Evolutionary conservation across 148 eudicot genomes (phyloP).

Genomic region (Spergularia marina): DNA sequence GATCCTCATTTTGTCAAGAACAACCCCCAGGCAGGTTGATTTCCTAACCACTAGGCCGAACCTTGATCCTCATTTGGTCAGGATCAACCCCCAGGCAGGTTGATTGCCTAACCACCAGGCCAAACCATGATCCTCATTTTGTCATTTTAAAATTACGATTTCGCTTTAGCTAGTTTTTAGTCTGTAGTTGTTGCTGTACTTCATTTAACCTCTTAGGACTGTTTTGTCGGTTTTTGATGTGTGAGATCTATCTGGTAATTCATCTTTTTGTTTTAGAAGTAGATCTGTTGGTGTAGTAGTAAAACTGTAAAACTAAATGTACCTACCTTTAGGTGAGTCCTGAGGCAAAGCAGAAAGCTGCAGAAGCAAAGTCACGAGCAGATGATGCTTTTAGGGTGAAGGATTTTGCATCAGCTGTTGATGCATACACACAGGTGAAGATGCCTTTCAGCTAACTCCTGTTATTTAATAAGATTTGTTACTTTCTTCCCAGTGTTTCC

Average conservation of each 20-base stretch:
- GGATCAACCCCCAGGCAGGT: too few relatives aligned
- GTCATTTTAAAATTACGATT: neutral
- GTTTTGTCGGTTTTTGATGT: neutral
- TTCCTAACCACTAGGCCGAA: too few relatives aligned
- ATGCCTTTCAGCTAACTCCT: neutral
- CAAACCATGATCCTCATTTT: too few relatives aligned
- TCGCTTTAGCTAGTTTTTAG: neutral
- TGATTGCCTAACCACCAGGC: too few relatives aligned
- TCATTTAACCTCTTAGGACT: neutral
- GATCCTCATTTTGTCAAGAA: too few relatives aligned
- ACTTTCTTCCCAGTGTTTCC: too few relatives aligned
- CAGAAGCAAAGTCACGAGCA: conserved; percentile 79
- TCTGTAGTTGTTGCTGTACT: neutral
- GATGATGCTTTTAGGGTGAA: conserved; percentile 77
- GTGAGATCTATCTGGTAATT: neutral
- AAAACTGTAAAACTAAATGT: conserved; percentile 1
- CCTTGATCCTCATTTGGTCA: too few relatives aligned
- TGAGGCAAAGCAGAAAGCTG: conserved; percentile 83
- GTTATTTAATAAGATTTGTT: conserved; percentile 4
- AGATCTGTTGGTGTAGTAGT: neutral
- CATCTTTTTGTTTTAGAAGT: neutral
- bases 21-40: too few relatives aligned
- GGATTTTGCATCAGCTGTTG: conserved; percentile 61
- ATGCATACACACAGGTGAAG: conserved; percentile 83
- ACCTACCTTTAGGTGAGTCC: conserved; percentile 50